Evolutionary conservation across 768 basidiomycete genomes (phyloP).

Genomic region (Grammothele lineata): DNA sequence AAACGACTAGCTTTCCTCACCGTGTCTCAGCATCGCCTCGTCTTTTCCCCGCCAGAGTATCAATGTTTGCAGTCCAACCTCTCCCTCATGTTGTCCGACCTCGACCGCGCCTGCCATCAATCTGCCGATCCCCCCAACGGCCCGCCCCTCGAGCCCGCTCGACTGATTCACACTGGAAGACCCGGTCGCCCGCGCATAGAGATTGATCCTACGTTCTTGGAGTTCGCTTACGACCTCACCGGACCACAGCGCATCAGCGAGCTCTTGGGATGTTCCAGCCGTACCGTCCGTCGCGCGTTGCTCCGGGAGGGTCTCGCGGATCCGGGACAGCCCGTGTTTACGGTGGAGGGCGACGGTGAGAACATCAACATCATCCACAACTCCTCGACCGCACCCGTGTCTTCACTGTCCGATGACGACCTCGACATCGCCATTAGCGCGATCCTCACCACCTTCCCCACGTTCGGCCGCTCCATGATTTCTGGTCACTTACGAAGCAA

Average conservation of each 20-base stretch:
- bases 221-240: slow-evolving; percentile 17
- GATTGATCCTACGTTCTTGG: slow-evolving; percentile 25
- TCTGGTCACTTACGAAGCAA: slow-evolving; percentile 18
- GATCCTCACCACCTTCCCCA: slow-evolving; percentile 16
- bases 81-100: too few relatives aligned
- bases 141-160: too few relatives aligned
- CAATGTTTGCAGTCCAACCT: too few relatives aligned
- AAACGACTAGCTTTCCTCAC: background rate
- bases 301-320: slow-evolving; percentile 15
- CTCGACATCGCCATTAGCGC: slow-evolving; percentile 5
- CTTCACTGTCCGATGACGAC: slow-evolving; percentile 6
- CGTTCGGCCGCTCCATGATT: slow-evolving; percentile 19
- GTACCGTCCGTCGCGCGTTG: slow-evolving; percentile 18
- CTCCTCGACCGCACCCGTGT: background rate
- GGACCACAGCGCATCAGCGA: slow-evolving; percentile 16
- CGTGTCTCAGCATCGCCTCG: slow-evolving; percentile 5
- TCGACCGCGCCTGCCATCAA: too few relatives aligned
- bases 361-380: background rate
- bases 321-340: slow-evolving; percentile 17
- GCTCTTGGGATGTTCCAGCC: background rate
- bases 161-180: too few relatives aligned
- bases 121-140: too few relatives aligned
- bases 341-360: background rate
- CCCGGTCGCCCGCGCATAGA: slow-evolving; percentile 26
- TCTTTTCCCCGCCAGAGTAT: background rate